Evolutionary conservation across 1,284 basidiomycete genomes (phyloP).

Genomic region (Malassezia yamatoensis): DNA sequence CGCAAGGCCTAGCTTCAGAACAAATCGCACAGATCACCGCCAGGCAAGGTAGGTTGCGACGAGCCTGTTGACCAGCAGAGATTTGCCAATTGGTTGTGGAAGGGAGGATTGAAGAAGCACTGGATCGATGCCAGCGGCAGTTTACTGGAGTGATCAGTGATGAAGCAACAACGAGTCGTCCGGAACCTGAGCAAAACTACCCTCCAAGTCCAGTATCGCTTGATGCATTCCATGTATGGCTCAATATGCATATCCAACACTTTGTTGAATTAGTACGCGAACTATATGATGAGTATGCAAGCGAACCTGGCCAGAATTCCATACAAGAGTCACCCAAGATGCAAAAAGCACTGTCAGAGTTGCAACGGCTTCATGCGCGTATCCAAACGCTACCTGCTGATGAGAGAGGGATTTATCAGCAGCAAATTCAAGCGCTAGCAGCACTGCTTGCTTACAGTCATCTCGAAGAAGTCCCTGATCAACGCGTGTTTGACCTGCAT

Average conservation of each 20-base stretch:
- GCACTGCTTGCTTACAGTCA: conserved; percentile 62
- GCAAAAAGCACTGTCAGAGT: conserved; percentile 28
- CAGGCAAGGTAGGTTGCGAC: conserved; percentile 13
- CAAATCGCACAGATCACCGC: conserved; percentile 8
- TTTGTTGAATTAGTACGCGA: conserved; percentile 62
- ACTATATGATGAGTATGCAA: conserved; percentile 19
- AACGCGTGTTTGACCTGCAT: conserved; percentile 61
- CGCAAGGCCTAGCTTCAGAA: conserved; percentile 2
- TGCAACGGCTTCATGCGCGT: conserved; percentile 28
- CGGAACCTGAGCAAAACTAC: conserved; percentile 15
- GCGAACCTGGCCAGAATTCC: conserved; percentile 4
- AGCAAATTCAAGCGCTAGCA: conserved; percentile 63
- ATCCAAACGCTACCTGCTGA: conserved; percentile 29
- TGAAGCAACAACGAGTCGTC: background rate
- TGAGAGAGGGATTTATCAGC: conserved; percentile 53
- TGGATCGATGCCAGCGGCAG: conserved; percentile 55
- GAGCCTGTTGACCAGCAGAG: background rate
- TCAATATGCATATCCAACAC: conserved; percentile 70
- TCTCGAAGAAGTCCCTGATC: conserved; percentile 57
- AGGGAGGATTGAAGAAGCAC: conserved; percentile 63
- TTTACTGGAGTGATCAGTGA: conserved; percentile 33
- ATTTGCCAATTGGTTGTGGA: conserved; percentile 53
- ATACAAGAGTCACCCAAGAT: conserved; percentile 20
- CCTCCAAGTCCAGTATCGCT: conserved; percentile 47
- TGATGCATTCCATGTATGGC: conserved; percentile 61